Base-by-base conservation (phyloP, 192 early-diverging fungal genomes). In the Linnemannia schmuckeri region DNA sequence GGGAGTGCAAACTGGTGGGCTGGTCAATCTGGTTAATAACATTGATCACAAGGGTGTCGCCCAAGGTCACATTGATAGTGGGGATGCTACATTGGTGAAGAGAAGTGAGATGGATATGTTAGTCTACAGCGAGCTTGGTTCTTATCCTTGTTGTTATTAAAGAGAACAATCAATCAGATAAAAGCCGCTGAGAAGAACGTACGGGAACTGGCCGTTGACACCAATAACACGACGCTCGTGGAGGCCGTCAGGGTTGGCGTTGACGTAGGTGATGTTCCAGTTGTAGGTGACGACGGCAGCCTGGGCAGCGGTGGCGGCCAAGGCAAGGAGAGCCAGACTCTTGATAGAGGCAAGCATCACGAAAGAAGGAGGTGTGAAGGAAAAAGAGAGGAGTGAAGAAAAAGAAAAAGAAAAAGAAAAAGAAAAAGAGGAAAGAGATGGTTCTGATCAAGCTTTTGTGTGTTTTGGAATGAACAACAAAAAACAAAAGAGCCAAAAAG, bases 241-340 rank as follows among this genome's bases (percentile, higher is more conserved):
- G 10, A 92, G 78, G 44, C 93, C 93, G 89, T 96, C 94, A 17
- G 95, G 94, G 70, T 94, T 94, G 6, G 92, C 93, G 24, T 70
- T 89, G 46, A 91, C 89, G 57, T 95, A 95, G 30, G 90, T 92
- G 78, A 95, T 92, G 75, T 95, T 91, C 94, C 94, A 95, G 87
- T 94, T 83, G 87, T 93, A 92, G 22, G 88, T 90, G 52, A 95
- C 93, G 52, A 90, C 89, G 24, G 90, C 92, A 86, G 92, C 93
- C 74, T 82, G 88, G 76, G 83, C 79, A 12, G 38, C 40, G 57
- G 85, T 85, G 54, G 88, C 40, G 24, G 85, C 83, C 77, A 90
- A 74, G 35, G 85, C 77, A 15, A 91, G 46, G 54, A 87, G 75
- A 66, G 84, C 80, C 38, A 89, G 72, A 76, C 61, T 78, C 78